A percentile compares a stretch with the other conserved stretches of the same genome.
Evolutionary conservation across 2,329 filamentous ascomycete genomes (phyloP).

Genomic region (Oidium heveae): DNA sequence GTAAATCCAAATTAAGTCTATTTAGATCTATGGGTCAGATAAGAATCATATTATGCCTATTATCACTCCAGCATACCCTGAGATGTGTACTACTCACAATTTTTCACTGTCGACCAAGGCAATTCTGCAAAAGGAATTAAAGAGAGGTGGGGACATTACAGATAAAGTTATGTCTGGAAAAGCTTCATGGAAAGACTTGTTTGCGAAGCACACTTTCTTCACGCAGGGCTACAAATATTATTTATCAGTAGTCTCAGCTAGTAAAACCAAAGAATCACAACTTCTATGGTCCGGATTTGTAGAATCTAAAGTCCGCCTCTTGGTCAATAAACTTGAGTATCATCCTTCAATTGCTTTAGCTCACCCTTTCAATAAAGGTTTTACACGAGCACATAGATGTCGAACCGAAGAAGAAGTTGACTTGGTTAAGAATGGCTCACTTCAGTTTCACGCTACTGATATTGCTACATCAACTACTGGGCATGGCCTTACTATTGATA

Average conservation of each 20-base stretch:
- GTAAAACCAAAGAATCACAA: conserved; percentile 61
- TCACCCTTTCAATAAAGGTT: conserved; percentile 80
- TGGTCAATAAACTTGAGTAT: conserved; percentile 62
- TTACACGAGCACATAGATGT: conserved; percentile 57
- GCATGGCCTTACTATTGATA: conserved; percentile 19
- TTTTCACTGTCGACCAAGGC: conserved; percentile 66
- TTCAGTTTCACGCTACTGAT: conserved; percentile 26
- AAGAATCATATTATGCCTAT: conserved; percentile 85
- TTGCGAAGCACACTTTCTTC: conserved; percentile 81
- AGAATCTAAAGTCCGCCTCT: conserved; percentile 71
- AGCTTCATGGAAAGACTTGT: conserved; percentile 64
- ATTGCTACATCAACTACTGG: conserved; percentile 12
- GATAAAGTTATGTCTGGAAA: conserved; percentile 57
- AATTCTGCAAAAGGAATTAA: conserved; percentile 62
- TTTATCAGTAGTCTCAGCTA: conserved; percentile 62
- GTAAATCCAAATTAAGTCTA: conserved; percentile 1
- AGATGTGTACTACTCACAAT: conserved; percentile 94
- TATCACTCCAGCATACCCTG: conserved; percentile 91
- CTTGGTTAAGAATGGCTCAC: conserved; percentile 33
- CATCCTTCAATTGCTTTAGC: conserved; percentile 60
- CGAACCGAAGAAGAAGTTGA: conserved; percentile 33
- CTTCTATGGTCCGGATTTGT: conserved; percentile 77
- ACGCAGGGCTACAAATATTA: conserved; percentile 89
- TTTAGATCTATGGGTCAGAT: conserved; percentile 51
- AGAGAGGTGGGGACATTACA: conserved; percentile 51